phyloP scores from a whole-genome alignment of 1,284 basidiomycete species.

The Porogramme epimiltina region DNA sequence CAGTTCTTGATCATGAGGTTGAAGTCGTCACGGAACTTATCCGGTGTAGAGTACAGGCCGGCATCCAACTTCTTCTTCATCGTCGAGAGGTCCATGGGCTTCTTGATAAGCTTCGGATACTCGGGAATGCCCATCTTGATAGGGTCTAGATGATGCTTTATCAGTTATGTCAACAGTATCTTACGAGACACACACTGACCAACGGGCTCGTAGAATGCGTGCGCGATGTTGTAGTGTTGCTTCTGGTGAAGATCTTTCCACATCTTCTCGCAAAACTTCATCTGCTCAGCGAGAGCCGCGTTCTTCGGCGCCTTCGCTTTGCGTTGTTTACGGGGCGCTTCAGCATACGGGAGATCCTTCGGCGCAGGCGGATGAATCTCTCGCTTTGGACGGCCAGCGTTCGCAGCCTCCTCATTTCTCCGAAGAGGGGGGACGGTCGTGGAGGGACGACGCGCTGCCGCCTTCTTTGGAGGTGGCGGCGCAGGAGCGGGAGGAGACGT shows the following conservation, averaged over 20 bases:
- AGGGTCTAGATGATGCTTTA: not conserved
- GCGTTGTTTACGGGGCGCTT: constrained; percentile 71
- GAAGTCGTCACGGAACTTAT: constrained; percentile 89
- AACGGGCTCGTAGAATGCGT: constrained; percentile 93
- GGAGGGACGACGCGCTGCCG: constrained; percentile 65
- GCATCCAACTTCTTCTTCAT: constrained; percentile 84
- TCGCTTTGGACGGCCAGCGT: constrained; percentile 85
- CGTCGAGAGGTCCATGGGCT: constrained; percentile 92
- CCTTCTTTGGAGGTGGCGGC: constrained; percentile 45
- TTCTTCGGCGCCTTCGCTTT: constrained; percentile 65
- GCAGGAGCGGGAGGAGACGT: constrained; percentile 41
- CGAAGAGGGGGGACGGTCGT: constrained; percentile 80
- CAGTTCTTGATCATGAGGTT: constrained; percentile 95
- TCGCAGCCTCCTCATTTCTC: constrained; percentile 61
- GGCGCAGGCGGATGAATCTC: constrained; percentile 96
- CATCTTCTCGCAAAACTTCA: constrained; percentile 81
- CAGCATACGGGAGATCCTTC: constrained; percentile 87
- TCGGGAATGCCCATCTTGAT: constrained; percentile 83
- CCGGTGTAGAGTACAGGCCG: constrained; percentile 73
- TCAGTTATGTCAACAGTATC: not conserved
- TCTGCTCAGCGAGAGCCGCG: constrained; percentile 79
- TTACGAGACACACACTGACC: too few species aligned
- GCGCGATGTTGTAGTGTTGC: constrained; percentile 73
- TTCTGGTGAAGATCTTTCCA: constrained; percentile 82
- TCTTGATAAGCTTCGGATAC: constrained; percentile 89